These are phyloP conservation scores for Dendrobium officinale DNA, from an alignment of 106 monocot species.

Conservation along the genomic window DNA sequence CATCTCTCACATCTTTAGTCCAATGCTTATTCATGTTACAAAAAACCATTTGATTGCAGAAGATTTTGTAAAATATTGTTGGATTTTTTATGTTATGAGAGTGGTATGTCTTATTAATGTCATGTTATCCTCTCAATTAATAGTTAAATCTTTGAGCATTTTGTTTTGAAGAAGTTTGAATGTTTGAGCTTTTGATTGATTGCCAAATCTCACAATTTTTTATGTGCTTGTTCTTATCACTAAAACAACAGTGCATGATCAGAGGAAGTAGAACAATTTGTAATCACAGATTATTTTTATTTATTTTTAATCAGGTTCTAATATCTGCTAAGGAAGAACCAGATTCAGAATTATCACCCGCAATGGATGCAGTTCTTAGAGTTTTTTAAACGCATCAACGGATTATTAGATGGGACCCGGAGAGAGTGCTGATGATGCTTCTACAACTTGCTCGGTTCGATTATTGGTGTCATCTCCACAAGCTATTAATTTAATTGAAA, in stretches of 20 bases:
- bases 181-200: neutral
- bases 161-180: neutral
- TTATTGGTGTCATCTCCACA: constrained; percentile 65
- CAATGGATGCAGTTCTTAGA: constrained; percentile 75
- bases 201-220: neutral
- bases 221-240: neutral
- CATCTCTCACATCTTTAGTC: neutral
- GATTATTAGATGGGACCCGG: constrained; percentile 36
- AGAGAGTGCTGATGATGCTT: constrained; percentile 20
- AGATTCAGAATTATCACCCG: constrained; percentile 63
- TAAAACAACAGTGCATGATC: neutral
- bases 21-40: neutral
- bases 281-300: neutral
- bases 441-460: constrained; percentile 29
- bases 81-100: neutral
- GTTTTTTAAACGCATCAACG: constrained; percentile 73
- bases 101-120: neutral
- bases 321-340: constrained; percentile 81
- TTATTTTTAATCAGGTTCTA: constrained; percentile 49
- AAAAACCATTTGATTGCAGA: neutral
- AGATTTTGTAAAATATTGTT: neutral
- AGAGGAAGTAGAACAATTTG: neutral
- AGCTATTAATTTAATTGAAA: constrained; percentile 83
- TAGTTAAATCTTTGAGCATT: neutral
- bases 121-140: neutral